A percentile compares a stretch with the other conserved stretches of the same genome.
These are phyloP conservation scores for Leccinum rimulosum DNA, from an alignment of 768 basidiomycete species.

Conservation along the genomic window DNA sequence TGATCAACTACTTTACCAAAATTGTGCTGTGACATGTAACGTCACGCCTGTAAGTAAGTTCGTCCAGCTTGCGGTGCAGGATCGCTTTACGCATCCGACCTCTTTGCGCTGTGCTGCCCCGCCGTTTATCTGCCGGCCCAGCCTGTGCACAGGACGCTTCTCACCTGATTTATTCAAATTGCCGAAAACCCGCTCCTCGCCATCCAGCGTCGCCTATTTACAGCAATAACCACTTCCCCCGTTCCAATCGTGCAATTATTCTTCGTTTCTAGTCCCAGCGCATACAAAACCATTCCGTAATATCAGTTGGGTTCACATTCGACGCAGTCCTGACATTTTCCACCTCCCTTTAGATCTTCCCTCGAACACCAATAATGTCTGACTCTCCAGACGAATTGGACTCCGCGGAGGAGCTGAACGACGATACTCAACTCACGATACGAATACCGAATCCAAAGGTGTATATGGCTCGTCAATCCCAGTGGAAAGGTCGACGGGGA, in stretches of 20 bases:
- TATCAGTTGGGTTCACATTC: constrained; percentile 6
- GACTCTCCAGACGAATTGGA: constrained; percentile 38
- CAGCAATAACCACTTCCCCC: constrained; percentile 15
- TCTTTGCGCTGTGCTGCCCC: constrained; percentile 11
- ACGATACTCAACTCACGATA: constrained; percentile 57
- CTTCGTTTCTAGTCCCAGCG: constrained; percentile 6
- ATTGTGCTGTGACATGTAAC: constrained; percentile 34
- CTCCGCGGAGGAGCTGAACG: constrained; percentile 39
- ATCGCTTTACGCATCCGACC: constrained; percentile 26
- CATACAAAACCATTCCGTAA: constrained; percentile 3
- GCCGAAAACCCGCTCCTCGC: constrained; percentile 8
- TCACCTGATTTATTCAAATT: constrained; percentile 12
- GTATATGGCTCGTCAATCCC: constrained; percentile 66
- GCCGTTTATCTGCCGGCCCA: constrained; percentile 10
- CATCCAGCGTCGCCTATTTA: constrained; percentile 6
- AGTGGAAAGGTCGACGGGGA: constrained; percentile 73
- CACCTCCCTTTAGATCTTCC: constrained; percentile 8
- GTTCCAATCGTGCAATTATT: constrained; percentile 7
- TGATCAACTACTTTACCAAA: constrained; percentile 34
- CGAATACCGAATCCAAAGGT: constrained; percentile 66
- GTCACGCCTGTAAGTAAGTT: constrained; percentile 39
- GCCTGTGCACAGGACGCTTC: constrained; percentile 7
- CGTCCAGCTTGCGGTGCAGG: constrained; percentile 27
- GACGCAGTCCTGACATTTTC: constrained; percentile 17
- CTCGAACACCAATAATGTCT: constrained; percentile 29